A percentile compares a stretch with the other conserved stretches of the same genome.
Evolutionary conservation across 805 yeast species (phyloP).

Genomic region (Ogataea dorogensis): DNA sequence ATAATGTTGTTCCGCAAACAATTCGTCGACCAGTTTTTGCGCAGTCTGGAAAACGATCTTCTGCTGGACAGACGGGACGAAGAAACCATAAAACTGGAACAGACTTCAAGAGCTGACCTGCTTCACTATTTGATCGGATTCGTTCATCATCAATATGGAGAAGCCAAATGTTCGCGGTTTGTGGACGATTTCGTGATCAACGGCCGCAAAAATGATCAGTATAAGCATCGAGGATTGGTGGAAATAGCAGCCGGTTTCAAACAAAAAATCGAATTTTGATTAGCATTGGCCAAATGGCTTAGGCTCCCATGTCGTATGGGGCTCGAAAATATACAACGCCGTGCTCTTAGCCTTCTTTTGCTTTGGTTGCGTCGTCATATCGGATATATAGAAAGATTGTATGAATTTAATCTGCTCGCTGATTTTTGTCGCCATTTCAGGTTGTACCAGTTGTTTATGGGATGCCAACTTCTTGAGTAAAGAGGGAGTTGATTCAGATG

Average conservation of each 20-base stretch:
- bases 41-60: slow-evolving; percentile 9
- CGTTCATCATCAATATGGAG: slow-evolving; percentile 26
- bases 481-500: slow-evolving; percentile 3
- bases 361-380: slow-evolving; percentile 6
- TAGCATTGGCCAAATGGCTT: slow-evolving; percentile 49
- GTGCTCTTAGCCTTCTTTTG: slow-evolving; percentile 6
- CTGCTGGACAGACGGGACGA: slow-evolving; percentile 8
- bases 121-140: slow-evolving; percentile 29
- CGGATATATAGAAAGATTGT: slow-evolving; percentile 25
- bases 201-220: no score
- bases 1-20: slow-evolving; percentile 12
- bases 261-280: slow-evolving; percentile 1
- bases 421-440: slow-evolving; percentile 13
- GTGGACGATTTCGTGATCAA: slow-evolving; percentile 32
- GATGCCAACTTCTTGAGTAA: slow-evolving; percentile 11
- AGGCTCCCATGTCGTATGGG: slow-evolving; percentile 45
- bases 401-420: slow-evolving; percentile 20
- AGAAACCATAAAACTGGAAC: slow-evolving; percentile 21
- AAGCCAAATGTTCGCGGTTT: slow-evolving; percentile 18
- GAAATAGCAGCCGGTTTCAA: slow-evolving; percentile 19
- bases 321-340: slow-evolving; percentile 30
- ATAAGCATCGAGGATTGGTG: slow-evolving; percentile 29
- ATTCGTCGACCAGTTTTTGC: slow-evolving; percentile 26
- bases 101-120: slow-evolving; percentile 19
- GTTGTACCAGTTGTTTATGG: slow-evolving; percentile 12